Conservation (phyloP, 2,329 filamentous ascomycete species). For the Lachnellula arida region DNA sequence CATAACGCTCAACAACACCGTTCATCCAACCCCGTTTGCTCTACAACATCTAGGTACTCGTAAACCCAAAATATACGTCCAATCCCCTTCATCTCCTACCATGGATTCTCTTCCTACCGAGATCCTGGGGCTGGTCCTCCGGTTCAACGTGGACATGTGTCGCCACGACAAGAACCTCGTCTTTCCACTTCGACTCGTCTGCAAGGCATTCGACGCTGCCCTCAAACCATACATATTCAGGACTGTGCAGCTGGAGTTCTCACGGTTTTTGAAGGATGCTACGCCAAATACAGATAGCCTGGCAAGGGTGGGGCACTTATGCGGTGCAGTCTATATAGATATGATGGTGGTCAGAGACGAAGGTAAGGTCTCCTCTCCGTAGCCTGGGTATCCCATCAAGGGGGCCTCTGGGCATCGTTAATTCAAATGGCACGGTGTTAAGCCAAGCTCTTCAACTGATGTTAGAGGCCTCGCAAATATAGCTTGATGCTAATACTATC, state of each 20-base stretch:
- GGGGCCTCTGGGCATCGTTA: not conserved
- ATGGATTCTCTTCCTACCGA: constrained; percentile 46
- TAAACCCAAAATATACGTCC: too few species aligned
- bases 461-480: too few species aligned
- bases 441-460: too few species aligned
- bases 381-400: not conserved
- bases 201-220: constrained; percentile 43
- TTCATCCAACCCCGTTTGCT: too few species aligned
- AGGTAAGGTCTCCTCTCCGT: constrained; percentile 32
- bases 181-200: constrained; percentile 44
- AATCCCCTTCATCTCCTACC: not conserved
- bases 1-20: too few species aligned
- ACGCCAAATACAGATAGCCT: constrained; percentile 38
- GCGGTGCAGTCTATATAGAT: constrained; percentile 47
- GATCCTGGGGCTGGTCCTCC: constrained; percentile 44
- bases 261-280: constrained; percentile 38
- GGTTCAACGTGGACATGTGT: constrained; percentile 36
- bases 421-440: not conserved
- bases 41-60: too few species aligned
- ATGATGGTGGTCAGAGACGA: constrained; percentile 50
- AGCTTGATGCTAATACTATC: constrained; percentile 10
- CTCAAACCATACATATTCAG: constrained; percentile 43
- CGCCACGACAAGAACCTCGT: constrained; percentile 42
- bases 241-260: constrained; percentile 47
- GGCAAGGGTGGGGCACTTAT: constrained; percentile 43